Evolutionary conservation across 2,329 filamentous ascomycete genomes (phyloP), one percentile per base, ranked within the genome.

Genomic region (Mycocentrospora acerina): DNA sequence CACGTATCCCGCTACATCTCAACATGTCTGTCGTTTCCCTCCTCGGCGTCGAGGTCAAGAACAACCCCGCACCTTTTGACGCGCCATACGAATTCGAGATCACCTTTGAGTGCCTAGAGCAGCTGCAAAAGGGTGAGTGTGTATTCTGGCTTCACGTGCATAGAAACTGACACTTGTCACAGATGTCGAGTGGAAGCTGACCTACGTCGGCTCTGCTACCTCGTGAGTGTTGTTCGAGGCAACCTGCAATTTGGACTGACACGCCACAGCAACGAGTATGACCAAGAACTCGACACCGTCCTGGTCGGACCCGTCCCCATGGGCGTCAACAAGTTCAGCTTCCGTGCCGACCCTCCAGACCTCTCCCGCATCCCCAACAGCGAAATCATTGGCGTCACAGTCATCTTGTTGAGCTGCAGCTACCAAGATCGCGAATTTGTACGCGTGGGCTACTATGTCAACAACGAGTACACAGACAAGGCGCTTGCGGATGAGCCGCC

Each of bases 171-270:
- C 14, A 29, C 35, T 29, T 35, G 12, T 29, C 25, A 24, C 60
- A 95, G 93, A 98, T 73, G 83, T 98, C 46, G 93, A 98, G 73
- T 98, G 93, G 93, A 98, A 98, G 73, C 78, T 98, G 60, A 98
- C 90, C 68, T 98, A 98, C 60, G 93, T 98, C 65, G 94, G 93
- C 62, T 98, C 93, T 57, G 93, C 94, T 50, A 97, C 91, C 40
- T 95, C 89, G 87, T 95, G 78, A 76, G 86, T 78, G 27, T 41
- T 22, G 36, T 40, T 31, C 34, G 12, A 29, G 24, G 15, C 18
- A 40, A 37, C 29, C 29, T 18, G 18, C 39, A 34, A 31, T 35
- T 40, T 40, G 35, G 36, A 49, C 43, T 41, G 29, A 40, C 43
- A 15, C 37, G 18, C 24, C 22, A 4, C 32, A 95, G 89, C 47